These are phyloP conservation scores for Saccharomycopsis lassenensis DNA, from an alignment of 805 yeast genomes.

Conservation along the genomic window DNA sequence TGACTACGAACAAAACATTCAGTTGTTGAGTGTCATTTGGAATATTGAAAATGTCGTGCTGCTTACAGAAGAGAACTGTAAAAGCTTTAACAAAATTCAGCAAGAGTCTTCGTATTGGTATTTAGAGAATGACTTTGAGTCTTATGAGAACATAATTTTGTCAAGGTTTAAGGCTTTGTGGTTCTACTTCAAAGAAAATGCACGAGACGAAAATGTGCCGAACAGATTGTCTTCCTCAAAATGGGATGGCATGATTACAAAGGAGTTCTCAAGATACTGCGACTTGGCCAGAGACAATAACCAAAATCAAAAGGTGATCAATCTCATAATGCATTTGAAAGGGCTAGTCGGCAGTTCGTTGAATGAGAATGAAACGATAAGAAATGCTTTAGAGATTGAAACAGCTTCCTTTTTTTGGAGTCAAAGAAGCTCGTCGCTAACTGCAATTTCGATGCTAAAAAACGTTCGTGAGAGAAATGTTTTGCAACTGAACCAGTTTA, in stretches of 20 bases:
- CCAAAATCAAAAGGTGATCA: constrained; percentile 40
- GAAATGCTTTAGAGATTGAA: constrained; percentile 16
- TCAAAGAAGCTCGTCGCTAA: too few species aligned
- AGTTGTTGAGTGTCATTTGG: constrained; percentile 8
- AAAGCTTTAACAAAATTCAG: constrained; percentile 19
- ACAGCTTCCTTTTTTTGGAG: too few species aligned
- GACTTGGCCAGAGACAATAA: constrained; percentile 28
- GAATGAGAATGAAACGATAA: not conserved
- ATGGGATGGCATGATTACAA: too few species aligned
- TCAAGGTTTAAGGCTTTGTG: constrained; percentile 32
- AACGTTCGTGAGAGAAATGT: too few species aligned
- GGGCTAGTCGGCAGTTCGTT: constrained; percentile 25
- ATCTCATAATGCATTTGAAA: constrained; percentile 36
- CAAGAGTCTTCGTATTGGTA: constrained; percentile 28
- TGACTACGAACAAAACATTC: too few species aligned
- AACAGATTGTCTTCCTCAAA: too few species aligned
- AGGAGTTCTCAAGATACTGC: too few species aligned
- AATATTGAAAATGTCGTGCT: constrained; percentile 2
- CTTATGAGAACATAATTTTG: constrained; percentile 33
- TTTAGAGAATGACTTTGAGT: constrained; percentile 24
- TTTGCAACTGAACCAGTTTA: not conserved
- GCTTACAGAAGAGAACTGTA: not conserved
- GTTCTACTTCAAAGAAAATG: not conserved
- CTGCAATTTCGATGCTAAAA: constrained; percentile 45
- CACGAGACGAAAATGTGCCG: too few species aligned